A percentile compares a stretch with the other conserved stretches of the same genome.
These are phyloP conservation scores for Trichaptum fuscoviolaceum DNA, from an alignment of 768 basidiomycete species.

Conservation along the genomic window DNA sequence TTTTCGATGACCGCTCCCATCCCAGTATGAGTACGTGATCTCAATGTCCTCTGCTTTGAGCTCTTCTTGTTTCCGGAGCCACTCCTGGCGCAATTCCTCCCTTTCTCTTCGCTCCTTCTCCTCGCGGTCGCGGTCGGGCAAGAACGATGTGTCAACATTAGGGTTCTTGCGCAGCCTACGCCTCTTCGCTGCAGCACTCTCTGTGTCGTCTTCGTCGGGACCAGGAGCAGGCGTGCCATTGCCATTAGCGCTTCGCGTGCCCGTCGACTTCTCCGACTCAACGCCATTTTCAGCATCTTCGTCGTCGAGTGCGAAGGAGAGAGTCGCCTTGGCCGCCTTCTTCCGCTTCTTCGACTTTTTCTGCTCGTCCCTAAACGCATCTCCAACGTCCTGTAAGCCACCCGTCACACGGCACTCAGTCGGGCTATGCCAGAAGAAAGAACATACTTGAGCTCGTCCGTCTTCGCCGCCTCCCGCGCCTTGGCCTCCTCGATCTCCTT, in stretches of 20 bases:
- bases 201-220: constrained; percentile 27
- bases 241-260: constrained; percentile 29
- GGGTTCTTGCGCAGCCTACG: constrained; percentile 92
- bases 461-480: constrained; percentile 80
- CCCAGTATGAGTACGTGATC: constrained; percentile 96
- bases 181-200: constrained; percentile 56
- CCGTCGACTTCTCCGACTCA: constrained; percentile 10
- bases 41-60: constrained; percentile 77
- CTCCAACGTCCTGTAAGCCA: constrained; percentile 75
- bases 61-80: constrained; percentile 69
- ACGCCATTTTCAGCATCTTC: constrained; percentile 43
- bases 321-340: constrained; percentile 79
- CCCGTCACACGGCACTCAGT: constrained; percentile 24
- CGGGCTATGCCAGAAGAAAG: constrained; percentile 12
- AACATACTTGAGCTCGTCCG: constrained; percentile 83
- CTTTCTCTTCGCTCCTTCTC: constrained; percentile 85
- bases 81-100: constrained; percentile 85
- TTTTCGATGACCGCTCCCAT: constrained; percentile 95
- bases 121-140: constrained; percentile 96
- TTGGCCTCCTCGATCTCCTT: constrained; percentile 91
- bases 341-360: constrained; percentile 90
- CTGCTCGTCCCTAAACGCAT: constrained; percentile 80
- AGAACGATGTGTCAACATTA: constrained; percentile 93
- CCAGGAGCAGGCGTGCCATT: constrained; percentile 25
- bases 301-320: constrained; percentile 90